Conservation (phyloP, 495 filamentous ascomycete species). For the Hyaloscypha finlandica region DNA sequence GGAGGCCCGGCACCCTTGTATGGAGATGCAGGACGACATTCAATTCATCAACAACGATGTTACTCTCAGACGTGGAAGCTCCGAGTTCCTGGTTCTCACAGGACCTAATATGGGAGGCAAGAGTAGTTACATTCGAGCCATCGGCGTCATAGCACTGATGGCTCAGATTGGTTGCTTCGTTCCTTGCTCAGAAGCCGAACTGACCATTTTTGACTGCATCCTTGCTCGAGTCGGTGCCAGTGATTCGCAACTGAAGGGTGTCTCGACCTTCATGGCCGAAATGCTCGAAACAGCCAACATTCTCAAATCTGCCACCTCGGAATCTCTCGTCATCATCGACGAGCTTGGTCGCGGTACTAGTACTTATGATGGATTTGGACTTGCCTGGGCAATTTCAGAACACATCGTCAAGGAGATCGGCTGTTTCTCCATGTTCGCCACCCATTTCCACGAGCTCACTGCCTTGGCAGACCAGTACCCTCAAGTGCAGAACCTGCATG, state of each 20-base stretch:
- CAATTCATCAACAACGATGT: slow-evolving; percentile 99
- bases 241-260: slow-evolving; percentile 95
- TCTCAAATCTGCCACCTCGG: slow-evolving; percentile 91
- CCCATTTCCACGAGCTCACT: slow-evolving; percentile 98
- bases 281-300: slow-evolving; percentile 99
- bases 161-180: slow-evolving; percentile 97
- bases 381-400: slow-evolving; percentile 98
- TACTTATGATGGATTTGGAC: slow-evolving; percentile 97
- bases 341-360: slow-evolving; percentile 97
- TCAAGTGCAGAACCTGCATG: slow-evolving; percentile 90
- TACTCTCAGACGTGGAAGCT: slow-evolving; percentile 64
- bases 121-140: slow-evolving; percentile 97
- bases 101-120: slow-evolving; percentile 81
- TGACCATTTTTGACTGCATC: slow-evolving; percentile 97
- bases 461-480: slow-evolving; percentile 81
- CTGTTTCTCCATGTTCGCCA: slow-evolving; percentile 92
- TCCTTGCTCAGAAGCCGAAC: slow-evolving; percentile 83
- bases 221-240: slow-evolving; percentile 94
- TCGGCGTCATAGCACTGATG: slow-evolving; percentile 97
- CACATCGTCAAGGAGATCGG: slow-evolving; percentile 95
- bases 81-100: background rate
- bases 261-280: slow-evolving; percentile 99
- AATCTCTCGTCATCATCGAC: slow-evolving; percentile 97
- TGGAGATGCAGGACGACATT: slow-evolving; percentile 99
- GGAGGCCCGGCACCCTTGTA: slow-evolving; percentile 94